A percentile compares a stretch with the other conserved stretches of the same genome.
Evolutionary conservation across 164 flowering plant genomes (phyloP).

Genomic region (Vitis rupestris): DNA sequence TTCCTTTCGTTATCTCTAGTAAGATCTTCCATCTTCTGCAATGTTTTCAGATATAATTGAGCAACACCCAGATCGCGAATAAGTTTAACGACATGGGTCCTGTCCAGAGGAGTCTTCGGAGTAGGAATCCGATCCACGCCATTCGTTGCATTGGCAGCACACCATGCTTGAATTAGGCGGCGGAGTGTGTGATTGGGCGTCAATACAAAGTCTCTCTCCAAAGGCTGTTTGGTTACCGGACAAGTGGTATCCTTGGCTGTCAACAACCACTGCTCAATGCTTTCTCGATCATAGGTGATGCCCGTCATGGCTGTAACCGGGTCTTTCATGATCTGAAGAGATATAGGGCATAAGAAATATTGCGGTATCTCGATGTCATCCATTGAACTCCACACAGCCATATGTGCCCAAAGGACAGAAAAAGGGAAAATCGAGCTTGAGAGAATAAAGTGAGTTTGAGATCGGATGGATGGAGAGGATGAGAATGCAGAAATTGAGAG

Average conservation of each 20-base stretch:
- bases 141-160: slow-evolving; percentile 18
- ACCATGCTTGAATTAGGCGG: slow-evolving; percentile 60
- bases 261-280: slow-evolving; percentile 53
- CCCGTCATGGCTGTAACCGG: slow-evolving; percentile 60
- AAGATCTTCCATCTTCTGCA: slow-evolving; percentile 29
- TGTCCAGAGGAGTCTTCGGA: slow-evolving; percentile 33
- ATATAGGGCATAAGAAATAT: slow-evolving; percentile 59
- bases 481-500: too few species aligned
- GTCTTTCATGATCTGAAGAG: slow-evolving; percentile 63
- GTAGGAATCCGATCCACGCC: slow-evolving; percentile 40
- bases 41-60: not conserved
- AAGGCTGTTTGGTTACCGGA: slow-evolving; percentile 55
- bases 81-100: slow-evolving; percentile 25
- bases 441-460: too few species aligned
- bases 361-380: slow-evolving; percentile 39
- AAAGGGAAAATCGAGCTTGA: too few species aligned
- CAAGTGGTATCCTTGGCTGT: slow-evolving; percentile 27
- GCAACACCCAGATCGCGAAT: slow-evolving; percentile 15
- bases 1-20: slow-evolving; percentile 27
- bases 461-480: too few species aligned
- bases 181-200: slow-evolving; percentile 58
- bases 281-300: slow-evolving; percentile 58
- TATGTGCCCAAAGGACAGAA: too few species aligned
- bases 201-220: slow-evolving; percentile 26
- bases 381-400: not conserved